phyloP scores from a whole-genome alignment of 768 basidiomycete genomes.

The Podaxis sp. region DNA sequence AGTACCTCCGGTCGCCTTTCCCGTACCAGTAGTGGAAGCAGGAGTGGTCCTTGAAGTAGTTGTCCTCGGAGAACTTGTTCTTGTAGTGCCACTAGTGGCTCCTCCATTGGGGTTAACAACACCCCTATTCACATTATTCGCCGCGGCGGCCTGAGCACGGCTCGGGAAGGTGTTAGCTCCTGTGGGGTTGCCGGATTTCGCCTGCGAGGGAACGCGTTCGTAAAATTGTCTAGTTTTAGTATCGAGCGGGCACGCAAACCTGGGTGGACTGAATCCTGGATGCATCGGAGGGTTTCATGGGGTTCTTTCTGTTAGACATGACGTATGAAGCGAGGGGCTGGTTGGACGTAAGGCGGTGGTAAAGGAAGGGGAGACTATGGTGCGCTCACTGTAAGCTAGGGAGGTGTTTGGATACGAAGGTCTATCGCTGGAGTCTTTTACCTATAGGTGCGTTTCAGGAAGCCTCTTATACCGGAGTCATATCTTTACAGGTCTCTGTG shows the following conservation, averaged over 20 bases:
- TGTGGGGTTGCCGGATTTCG: constrained; percentile 2
- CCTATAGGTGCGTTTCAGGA: background rate
- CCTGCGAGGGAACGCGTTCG: background rate
- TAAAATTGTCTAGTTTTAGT: background rate
- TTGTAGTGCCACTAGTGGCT: background rate
- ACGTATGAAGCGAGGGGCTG: background rate
- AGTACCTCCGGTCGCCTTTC: background rate
- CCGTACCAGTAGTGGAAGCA: background rate
- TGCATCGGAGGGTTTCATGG: constrained; percentile 4
- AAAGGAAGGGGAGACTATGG: too few species aligned
- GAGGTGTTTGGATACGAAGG: background rate
- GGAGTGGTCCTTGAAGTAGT: background rate
- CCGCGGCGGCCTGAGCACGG: background rate
- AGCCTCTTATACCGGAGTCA: background rate
- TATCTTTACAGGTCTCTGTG: background rate
- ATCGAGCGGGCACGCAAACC: background rate
- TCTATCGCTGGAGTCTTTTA: background rate
- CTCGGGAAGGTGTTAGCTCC: background rate
- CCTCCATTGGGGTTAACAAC: constrained; percentile 1
- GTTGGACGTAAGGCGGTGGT: background rate
- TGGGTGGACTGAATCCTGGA: constrained; percentile 13
- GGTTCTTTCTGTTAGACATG: constrained; percentile 7
- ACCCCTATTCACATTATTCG: constrained; percentile 4
- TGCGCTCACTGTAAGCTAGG: background rate
- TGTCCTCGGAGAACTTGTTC: background rate